Evolutionary conservation across 2,329 filamentous ascomycete species (phyloP).

Genomic region (Xylaria sp.): DNA sequence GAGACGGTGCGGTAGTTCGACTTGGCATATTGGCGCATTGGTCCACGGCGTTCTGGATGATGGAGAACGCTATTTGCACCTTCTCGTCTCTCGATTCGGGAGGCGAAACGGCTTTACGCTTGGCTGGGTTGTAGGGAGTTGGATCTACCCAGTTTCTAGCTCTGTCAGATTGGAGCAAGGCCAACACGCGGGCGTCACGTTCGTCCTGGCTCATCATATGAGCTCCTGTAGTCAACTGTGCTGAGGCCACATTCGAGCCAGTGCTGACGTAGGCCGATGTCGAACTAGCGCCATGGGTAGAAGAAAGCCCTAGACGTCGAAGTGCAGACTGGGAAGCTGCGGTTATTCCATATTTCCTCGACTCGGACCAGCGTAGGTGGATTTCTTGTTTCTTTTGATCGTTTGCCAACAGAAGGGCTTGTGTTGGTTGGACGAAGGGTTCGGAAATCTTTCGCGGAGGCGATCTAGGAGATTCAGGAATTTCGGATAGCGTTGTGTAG

Average conservation of each 20-base stretch:
- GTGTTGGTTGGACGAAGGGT: conserved; percentile 44
- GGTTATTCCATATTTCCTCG: conserved; percentile 55
- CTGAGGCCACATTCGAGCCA: not conserved
- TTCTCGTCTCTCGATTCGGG: conserved; percentile 56
- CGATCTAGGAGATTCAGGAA: conserved; percentile 66
- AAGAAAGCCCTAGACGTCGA: conserved; percentile 53
- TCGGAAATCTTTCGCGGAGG: conserved; percentile 53
- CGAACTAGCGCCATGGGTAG: not conserved
- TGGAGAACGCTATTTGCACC: conserved; percentile 56
- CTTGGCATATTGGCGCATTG: conserved; percentile 58
- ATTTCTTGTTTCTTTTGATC: conserved; percentile 60
- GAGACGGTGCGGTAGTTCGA: conserved; percentile 62
- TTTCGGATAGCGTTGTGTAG: conserved; percentile 64
- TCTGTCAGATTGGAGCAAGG: conserved; percentile 57
- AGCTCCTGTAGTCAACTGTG: conserved; percentile 40
- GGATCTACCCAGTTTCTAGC: conserved; percentile 57
- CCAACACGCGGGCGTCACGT: conserved; percentile 51
- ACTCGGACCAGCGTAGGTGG: conserved; percentile 60
- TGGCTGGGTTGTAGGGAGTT: conserved; percentile 52
- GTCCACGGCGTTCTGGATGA: conserved; percentile 56
- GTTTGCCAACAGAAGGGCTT: conserved; percentile 53
- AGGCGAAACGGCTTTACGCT: conserved; percentile 48
- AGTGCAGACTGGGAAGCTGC: conserved; percentile 57
- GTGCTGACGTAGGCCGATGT: not conserved
- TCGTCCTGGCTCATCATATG: conserved; percentile 53